These are phyloP conservation scores for Yamadazyma dushanensis DNA, from an alignment of 1,139 yeast genomes.

Conservation along the genomic window DNA sequence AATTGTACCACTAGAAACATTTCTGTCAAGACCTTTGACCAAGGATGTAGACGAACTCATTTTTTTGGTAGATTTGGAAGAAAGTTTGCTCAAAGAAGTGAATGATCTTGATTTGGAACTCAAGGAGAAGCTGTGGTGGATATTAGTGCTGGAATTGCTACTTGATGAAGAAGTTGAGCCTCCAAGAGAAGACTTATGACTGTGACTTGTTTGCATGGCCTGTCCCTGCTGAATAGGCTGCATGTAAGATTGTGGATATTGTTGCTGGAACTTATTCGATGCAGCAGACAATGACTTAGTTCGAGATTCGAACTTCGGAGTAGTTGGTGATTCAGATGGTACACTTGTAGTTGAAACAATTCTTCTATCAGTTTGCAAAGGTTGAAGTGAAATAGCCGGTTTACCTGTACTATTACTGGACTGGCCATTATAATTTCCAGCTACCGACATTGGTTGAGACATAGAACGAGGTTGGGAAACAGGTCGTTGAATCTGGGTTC, in stretches of 20 bases:
- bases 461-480: no score
- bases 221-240: slow-evolving; percentile 19
- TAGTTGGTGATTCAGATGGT: slow-evolving; percentile 15
- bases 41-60: slow-evolving; percentile 39
- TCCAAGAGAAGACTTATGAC: slow-evolving; percentile 4
- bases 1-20: slow-evolving; percentile 30
- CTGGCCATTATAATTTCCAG: no score
- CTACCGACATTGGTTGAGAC: no score
- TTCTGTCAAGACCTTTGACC: slow-evolving; percentile 29
- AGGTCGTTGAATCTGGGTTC: no score
- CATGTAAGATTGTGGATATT: slow-evolving; percentile 12
- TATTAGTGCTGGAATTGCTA: slow-evolving; percentile 15
- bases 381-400: no score
- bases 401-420: no score
- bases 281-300: slow-evolving; percentile 22
- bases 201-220: slow-evolving; percentile 10
- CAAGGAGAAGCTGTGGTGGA: slow-evolving; percentile 39
- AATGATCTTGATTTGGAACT: slow-evolving; percentile 46
- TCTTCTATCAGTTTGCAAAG: slow-evolving; percentile 25
- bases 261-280: slow-evolving; percentile 14
- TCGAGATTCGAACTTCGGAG: slow-evolving; percentile 20
- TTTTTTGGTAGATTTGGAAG: slow-evolving; percentile 44
- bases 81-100: slow-evolving; percentile 43
- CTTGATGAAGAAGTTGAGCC: slow-evolving; percentile 19
- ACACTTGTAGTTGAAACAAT: slow-evolving; percentile 27